These are phyloP conservation scores for Trichophaea hybrida DNA, from an alignment of 2,329 filamentous ascomycete genomes.

Conservation along the genomic window DNA sequence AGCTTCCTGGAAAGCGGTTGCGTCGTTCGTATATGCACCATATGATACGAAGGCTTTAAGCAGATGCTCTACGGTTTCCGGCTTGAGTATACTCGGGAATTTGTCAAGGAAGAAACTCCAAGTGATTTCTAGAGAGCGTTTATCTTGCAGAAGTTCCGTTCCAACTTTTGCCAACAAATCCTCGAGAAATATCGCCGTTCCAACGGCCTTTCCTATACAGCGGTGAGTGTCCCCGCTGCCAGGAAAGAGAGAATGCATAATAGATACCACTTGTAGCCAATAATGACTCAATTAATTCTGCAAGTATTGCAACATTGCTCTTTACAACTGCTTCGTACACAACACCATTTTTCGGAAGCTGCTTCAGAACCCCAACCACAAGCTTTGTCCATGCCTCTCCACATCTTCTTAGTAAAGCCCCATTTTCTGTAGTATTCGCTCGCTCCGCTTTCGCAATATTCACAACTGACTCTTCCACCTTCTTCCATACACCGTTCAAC, in stretches of 20 bases:
- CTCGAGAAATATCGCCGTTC: neutral
- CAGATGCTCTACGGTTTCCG: neutral
- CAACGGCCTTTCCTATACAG: neutral
- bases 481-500: constrained; percentile 46
- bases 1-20: constrained; percentile 2
- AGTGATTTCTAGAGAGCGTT: neutral
- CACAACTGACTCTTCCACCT: constrained; percentile 47
- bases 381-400: constrained; percentile 50
- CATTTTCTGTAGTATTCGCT: constrained; percentile 59
- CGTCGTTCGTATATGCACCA: constrained; percentile 4
- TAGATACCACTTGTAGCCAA: neutral
- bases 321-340: constrained; percentile 6
- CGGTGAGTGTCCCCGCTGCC: neutral
- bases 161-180: neutral
- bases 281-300: neutral
- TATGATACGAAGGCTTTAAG: constrained; percentile 12
- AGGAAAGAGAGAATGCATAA: neutral
- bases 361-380: constrained; percentile 35
- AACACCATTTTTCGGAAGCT: constrained; percentile 8
- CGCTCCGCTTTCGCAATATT: constrained; percentile 63
- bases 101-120: neutral
- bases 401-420: constrained; percentile 51
- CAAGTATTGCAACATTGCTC: constrained; percentile 4
- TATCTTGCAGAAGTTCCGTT: neutral
- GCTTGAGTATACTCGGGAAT: neutral